Percentiles rank a stretch among this genome's conserved stretches.
Evolutionary conservation across 306 rosid genomes (phyloP).

Genomic region (Oxytropis ochrocephala): DNA sequence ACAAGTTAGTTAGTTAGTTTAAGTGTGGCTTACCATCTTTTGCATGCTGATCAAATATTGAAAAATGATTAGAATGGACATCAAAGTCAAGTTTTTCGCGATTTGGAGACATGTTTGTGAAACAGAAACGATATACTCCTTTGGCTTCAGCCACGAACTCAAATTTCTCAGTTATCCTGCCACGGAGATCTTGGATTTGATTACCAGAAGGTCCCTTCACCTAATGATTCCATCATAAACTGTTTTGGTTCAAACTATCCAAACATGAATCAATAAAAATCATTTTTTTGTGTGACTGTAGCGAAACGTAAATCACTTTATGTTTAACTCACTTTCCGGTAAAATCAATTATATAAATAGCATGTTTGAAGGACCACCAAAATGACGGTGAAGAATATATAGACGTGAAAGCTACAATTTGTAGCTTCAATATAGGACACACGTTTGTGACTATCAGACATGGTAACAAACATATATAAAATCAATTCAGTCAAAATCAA

Average conservation of each 20-base stretch:
- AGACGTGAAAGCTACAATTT: too few relatives aligned
- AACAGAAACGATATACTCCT: constrained; percentile 70
- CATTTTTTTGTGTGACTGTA: too few relatives aligned
- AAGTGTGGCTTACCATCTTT: constrained; percentile 41
- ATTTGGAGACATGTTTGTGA: constrained; percentile 72
- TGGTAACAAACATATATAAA: too few relatives aligned
- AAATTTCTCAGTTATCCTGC: constrained; percentile 53
- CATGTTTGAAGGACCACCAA: too few relatives aligned
- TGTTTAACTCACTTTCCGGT: too few relatives aligned
- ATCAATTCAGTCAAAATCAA: too few relatives aligned
- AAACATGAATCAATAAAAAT: too few relatives aligned
- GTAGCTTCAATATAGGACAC: too few relatives aligned
- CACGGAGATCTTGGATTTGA: constrained; percentile 46
- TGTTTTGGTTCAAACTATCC: not conserved
- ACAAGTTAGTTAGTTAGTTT: not conserved
- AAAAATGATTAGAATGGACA: constrained; percentile 49
- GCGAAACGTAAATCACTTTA: too few relatives aligned
- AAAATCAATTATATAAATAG: too few relatives aligned
- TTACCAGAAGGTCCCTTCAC: constrained; percentile 57
- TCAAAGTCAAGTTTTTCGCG: constrained; percentile 82
- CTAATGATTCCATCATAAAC: constrained; percentile 23
- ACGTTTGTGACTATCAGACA: too few relatives aligned
- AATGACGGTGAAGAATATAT: too few relatives aligned
- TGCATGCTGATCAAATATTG: constrained; percentile 47
- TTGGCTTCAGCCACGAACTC: constrained; percentile 44